A percentile compares a stretch with the other conserved stretches of the same genome.
Conservation (phyloP, 768 basidiomycete species). For the Gloeopeniophorella convolvens region DNA sequence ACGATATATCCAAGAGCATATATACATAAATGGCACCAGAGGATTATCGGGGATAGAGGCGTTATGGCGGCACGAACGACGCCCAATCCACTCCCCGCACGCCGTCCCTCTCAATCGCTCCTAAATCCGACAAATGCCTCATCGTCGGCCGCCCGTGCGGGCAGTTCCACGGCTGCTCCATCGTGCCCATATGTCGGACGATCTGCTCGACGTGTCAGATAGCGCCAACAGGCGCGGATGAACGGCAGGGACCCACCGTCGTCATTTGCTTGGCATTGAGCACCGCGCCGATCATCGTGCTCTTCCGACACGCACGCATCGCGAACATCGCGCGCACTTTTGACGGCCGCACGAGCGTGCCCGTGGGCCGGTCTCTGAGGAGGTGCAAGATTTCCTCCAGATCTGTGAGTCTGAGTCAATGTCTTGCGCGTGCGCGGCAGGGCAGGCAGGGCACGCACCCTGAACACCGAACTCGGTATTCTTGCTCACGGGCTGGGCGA, state of each 20-base stretch:
- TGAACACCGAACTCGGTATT: conserved; percentile 83
- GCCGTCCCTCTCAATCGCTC: neutral
- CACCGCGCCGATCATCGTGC: conserved; percentile 91
- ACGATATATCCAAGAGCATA: no score
- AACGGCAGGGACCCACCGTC: conserved; percentile 32
- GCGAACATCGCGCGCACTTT: conserved; percentile 97
- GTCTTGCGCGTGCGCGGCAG: neutral
- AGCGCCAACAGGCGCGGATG: neutral
- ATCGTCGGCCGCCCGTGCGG: conserved; percentile 31
- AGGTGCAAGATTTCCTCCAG: conserved; percentile 89
- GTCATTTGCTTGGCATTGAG: conserved; percentile 76
- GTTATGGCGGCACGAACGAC: neutral
- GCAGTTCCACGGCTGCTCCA: conserved; percentile 33
- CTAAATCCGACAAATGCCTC: conserved; percentile 24
- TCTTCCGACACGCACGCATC: conserved; percentile 90
- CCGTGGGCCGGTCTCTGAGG: conserved; percentile 67
- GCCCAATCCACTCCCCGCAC: conserved; percentile 11
- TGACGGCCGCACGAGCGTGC: conserved; percentile 84
- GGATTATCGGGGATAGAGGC: no score
- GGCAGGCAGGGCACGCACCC: conserved; percentile 39
- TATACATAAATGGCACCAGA: no score
- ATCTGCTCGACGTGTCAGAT: conserved; percentile 19
- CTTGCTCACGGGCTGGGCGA: conserved; percentile 88
- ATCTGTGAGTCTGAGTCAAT: conserved; percentile 41
- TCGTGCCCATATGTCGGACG: conserved; percentile 29